Base-by-base conservation (phyloP, 2,329 filamentous ascomycete genomes). In the Ustulina deusta region DNA sequence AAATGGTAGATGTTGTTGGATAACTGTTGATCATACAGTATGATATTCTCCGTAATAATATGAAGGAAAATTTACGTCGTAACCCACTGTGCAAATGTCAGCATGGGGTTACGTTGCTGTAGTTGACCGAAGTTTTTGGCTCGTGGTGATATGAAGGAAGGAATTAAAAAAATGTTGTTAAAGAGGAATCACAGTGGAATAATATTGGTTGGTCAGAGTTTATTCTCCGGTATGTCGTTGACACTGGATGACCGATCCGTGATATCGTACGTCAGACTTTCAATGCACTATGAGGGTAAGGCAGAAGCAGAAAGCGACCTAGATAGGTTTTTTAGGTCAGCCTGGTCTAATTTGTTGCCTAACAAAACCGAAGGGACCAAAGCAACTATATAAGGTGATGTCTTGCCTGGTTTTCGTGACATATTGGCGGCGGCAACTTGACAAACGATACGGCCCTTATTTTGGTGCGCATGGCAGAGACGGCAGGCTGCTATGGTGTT, bases 281-380 rank as follows among this genome's bases (percentile, higher is more conserved):
- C 20, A 48, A 62, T 54, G 44, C 29, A 32, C 44, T 52, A 46
- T 20, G 27, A 42, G 25, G 46, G 22, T 49, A 22, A 15, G 63
- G 36, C 32, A 25, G 32, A 34, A 52, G 25, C 29, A n/a, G n/a
- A n/a, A n/a, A n/a, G n/a, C n/a, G n/a, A n/a, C n/a, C n/a, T n/a
- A n/a, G n/a, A n/a, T 36, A 17, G 42, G 11, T 51, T 54, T 56
- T 17, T 17, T 57, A 49, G 32, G 36, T n/a, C 25, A 13, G 44
- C 20, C 25, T 38, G 32, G 11, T 40, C 32, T 20, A 55, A 40
- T 10, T 25, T 25, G 34, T 38, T 36, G 27, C 38, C 10, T 25
- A 34, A 57, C 4, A 9, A 17, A n/a, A 13, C 32, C 2, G 9
- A 46, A 27, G 10, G 34, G 36, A 36, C 15, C 25, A 20, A 7